Evolutionary conservation across 2,329 filamentous ascomycete genomes (phyloP), one percentile per base, ranked within the genome.

Genomic region (Chrysoporthe puriensis): DNA sequence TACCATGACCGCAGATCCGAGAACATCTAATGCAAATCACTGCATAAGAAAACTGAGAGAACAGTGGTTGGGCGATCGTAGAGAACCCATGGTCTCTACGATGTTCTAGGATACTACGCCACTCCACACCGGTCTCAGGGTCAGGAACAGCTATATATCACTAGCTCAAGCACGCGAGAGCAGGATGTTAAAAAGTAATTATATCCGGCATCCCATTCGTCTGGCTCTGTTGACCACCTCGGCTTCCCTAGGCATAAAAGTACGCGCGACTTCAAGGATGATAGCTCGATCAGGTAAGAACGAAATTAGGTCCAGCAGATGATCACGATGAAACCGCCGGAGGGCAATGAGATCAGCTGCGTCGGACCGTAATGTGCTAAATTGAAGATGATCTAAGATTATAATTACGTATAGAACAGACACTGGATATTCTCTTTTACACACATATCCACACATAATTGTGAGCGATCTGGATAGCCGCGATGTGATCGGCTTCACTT

Each of bases 131-230:
- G 50, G 50, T 52, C 50, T 58, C 16, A 36, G 32, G 11, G 6
- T 21, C 13, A 36, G 56, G 16, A 42, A n/a, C 56, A 58, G 16
- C 34, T n/a, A 42, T 58, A 40, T 14, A 16, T 42, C 9, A 36
- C 56, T 58, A 36, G 56, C 16, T 42, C 56, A 34, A 58, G 18
- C 34, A 58, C n/a, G 56, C 56, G 56, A 36, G 36, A 40, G 54
- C 6, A 21, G 16, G 9, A n/a, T 42, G 14, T 40, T 14, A 14
- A 57, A 40, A 18, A 11, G 3, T 2, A n/a, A 36, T 2, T 18
- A 21, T 18, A 6, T 8, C 36, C 34, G 34, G 8, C 11, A 9
- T 40, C 56, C 36, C 9, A 21, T 26, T 34, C 2, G 16, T 9
- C 16, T 58, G 14, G 7, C 56, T 21, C 34, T 1, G 0, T 13